Percentiles rank a stretch among this genome's conserved stretches.
Conservation (phyloP, 176 grass and related monocot species). For the Eragrostis nindensis region DNA sequence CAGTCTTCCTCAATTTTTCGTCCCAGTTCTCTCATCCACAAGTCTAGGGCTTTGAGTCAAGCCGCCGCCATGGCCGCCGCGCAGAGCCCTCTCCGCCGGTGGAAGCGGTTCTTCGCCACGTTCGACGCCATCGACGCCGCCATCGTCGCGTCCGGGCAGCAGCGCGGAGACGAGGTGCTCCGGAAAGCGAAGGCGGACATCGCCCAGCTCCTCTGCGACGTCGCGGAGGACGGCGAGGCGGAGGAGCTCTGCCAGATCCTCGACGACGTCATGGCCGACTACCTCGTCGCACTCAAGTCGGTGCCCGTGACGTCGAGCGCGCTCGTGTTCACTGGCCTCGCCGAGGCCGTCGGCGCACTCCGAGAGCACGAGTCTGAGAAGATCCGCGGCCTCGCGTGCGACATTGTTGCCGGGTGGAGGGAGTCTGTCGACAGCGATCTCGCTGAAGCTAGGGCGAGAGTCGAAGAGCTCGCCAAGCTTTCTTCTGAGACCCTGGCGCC, state of each 20-base stretch:
- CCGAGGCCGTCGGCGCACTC: background rate
- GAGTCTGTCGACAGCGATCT: too few relatives aligned
- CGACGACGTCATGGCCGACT: background rate
- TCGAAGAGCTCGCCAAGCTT: too few relatives aligned
- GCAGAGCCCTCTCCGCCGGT: background rate
- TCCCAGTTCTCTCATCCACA: too few relatives aligned
- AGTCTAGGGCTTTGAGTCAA: too few relatives aligned
- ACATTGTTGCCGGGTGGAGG: background rate
- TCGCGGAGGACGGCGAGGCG: background rate
- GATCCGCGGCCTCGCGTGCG: background rate
- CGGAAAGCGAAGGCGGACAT: background rate
- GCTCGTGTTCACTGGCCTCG: background rate
- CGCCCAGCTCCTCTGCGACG: conserved; percentile 9
- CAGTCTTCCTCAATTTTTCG: too few relatives aligned
- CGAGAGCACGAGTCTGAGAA: background rate
- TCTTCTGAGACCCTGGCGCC: too few relatives aligned
- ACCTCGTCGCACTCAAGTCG: background rate
- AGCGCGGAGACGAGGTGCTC: background rate
- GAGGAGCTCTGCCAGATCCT: background rate
- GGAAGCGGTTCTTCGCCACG: conserved; percentile 7
- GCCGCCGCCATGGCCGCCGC: conserved; percentile 7
- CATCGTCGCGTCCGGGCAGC: background rate
- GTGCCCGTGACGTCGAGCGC: background rate
- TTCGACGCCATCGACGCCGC: conserved; percentile 12
- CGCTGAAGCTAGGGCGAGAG: too few relatives aligned